Percentiles rank a stretch among this genome's conserved stretches.
phyloP scores from a whole-genome alignment of 225 moss, liverwort and hornwort species.

The Bryoerythrophyllum caledonicum region DNA sequence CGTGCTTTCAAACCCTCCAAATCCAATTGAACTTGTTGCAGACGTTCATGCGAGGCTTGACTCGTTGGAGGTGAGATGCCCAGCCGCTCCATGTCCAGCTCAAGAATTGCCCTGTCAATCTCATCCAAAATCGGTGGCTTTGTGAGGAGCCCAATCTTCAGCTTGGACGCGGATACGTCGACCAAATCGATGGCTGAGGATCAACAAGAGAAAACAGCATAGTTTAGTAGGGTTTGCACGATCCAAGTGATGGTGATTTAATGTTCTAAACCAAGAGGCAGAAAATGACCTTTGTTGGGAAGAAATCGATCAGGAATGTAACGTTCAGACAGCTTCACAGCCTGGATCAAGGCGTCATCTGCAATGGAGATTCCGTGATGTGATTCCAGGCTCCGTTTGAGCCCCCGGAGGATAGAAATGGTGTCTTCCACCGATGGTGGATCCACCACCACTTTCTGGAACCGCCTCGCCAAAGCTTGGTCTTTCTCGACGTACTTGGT shows the following conservation, averaged over 20 bases:
- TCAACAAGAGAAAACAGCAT: neutral
- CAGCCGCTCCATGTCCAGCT: conserved; percentile 68
- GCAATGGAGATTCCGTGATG: conserved; percentile 65
- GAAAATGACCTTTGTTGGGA: no score
- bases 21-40: conserved; percentile 46
- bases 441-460: no score
- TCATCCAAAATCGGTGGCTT: conserved; percentile 62
- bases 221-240: no score
- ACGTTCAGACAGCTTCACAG: no score
- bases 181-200: conserved; percentile 66
- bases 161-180: conserved; percentile 64
- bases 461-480: no score
- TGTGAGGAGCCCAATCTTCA: conserved; percentile 60
- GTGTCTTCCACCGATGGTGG: no score
- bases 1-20: conserved; percentile 41
- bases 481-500: no score
- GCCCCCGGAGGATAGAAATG: conserved; percentile 62
- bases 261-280: no score
- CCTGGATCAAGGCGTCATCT: conserved; percentile 59
- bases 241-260: no score
- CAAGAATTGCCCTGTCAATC: conserved; percentile 58
- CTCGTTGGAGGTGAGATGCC: conserved; percentile 52
- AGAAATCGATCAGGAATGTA: no score
- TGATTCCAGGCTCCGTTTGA: conserved; percentile 54
- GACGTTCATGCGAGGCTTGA: conserved; percentile 54